Base-by-base conservation (phyloP, 169 alveolate species). In the Theileria annulata region DNA sequence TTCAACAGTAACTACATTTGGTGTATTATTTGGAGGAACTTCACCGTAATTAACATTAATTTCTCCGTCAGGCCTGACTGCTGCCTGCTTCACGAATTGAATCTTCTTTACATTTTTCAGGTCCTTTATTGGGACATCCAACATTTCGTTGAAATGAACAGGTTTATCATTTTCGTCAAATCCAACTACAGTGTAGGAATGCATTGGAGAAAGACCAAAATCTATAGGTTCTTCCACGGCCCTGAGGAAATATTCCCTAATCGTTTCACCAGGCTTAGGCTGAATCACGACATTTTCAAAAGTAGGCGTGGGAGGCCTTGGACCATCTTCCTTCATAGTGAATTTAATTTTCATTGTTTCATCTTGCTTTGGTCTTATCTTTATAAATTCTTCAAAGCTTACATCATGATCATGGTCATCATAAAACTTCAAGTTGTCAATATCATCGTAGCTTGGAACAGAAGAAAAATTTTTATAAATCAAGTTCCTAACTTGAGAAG, bases 191-290 rank as follows among this genome's bases (percentile, higher is more conserved):
- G 27, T 21, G 80, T 84, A 84, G 23, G 87, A 74, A 37, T 84
- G 87, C 42, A 77, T 13, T 13, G 90, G 90, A 8, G 87, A 77
- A 3, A 84, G 78, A 17, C 90, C 90, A 60, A 66, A 84, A 49
- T 70, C 90, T n/a, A 68, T 37, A 12, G 90, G 90, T 59, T 76
- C 86, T 19, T 71, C 83, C 37, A 74, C 42, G 6, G 90, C 90
- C 17, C 90, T 67, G 0, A 64, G 79, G 60, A 84, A 84, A 67
- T 71, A 84, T 23, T 69, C 67, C 35, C 87, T 69, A 12, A 84
- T 25, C 8, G 90, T 84, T 48, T 84, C 90, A 42, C 49, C 10
- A 77, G 74, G 72, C 79, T 84, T 84, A 27, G 90, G 90, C 71
- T 84, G 85, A 30, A 84, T 77, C 48, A 60, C 64, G 21, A 84